Evolutionary conservation across 345 rosid genomes (phyloP).

Genomic region (Physaria fendleri): DNA sequence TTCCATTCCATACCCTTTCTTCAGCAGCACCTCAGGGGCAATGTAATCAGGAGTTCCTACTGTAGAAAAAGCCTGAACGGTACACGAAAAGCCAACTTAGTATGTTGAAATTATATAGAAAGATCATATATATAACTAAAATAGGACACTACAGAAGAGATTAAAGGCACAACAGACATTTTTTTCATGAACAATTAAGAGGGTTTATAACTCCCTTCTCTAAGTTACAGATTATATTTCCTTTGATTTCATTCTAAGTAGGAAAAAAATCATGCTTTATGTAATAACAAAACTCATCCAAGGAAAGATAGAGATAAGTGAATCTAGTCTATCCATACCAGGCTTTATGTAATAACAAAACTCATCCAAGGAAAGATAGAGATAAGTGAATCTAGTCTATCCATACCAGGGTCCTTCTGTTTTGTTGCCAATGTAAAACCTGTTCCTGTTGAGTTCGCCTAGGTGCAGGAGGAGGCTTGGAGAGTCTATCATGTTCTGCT

Average conservation of each 20-base stretch:
- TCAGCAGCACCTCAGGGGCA: conserved; percentile 44
- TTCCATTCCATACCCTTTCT: conserved; percentile 48
- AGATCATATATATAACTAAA: background rate
- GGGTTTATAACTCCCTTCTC: background rate
- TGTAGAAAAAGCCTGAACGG: conserved; percentile 38
- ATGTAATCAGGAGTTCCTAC: conserved; percentile 48
- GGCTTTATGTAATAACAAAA: too few species aligned
- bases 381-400: conserved; percentile 22
- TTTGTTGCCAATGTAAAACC: conserved; percentile 66
- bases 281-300: too few species aligned
- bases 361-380: background rate
- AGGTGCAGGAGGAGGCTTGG: conserved; percentile 44
- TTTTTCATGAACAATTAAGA: background rate
- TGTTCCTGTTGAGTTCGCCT: conserved; percentile 64
- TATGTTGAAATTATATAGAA: background rate
- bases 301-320: background rate
- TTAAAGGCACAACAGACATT: background rate
- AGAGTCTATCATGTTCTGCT: conserved; percentile 40
- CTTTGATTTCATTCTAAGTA: conserved; percentile 1
- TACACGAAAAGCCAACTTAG: conserved; percentile 15
- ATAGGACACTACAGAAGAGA: background rate
- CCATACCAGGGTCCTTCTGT: conserved; percentile 56
- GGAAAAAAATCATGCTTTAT: background rate
- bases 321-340: conserved; percentile 40
- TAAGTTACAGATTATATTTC: background rate